These are phyloP conservation scores for Venturia effusa DNA, from an alignment of 2,329 filamentous ascomycete species.

Conservation along the genomic window DNA sequence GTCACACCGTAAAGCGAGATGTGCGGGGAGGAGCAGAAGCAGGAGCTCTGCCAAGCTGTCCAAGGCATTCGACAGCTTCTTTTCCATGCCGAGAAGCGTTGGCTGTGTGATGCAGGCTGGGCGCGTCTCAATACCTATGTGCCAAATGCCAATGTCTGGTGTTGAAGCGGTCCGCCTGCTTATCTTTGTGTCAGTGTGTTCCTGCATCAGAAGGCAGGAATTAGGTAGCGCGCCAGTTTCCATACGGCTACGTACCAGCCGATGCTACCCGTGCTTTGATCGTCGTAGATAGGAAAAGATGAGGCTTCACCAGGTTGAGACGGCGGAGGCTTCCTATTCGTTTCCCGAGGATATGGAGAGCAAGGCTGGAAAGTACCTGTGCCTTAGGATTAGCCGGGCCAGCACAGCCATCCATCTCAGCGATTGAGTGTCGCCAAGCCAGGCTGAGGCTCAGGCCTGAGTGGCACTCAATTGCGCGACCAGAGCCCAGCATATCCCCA, in stretches of 20 bases:
- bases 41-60: neutral
- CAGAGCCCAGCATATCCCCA: neutral
- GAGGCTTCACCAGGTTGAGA: neutral
- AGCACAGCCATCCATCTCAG: too few relatives aligned
- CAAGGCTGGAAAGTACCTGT: neutral
- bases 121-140: neutral
- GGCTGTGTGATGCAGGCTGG: neutral
- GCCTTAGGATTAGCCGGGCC: neutral
- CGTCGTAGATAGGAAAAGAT: neutral
- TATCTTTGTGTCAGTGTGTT: neutral
- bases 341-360: neutral
- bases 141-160: neutral
- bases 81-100: neutral
- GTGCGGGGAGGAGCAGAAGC: neutral
- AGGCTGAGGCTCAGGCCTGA: too few relatives aligned
- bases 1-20: neutral
- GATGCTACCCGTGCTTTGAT: conserved; percentile 1
- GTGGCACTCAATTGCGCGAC: neutral
- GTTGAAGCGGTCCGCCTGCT: neutral
- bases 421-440: too few relatives aligned
- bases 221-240: neutral
- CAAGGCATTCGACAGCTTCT: neutral
- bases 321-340: neutral
- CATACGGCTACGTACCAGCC: neutral
- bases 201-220: conserved; percentile 1